These are phyloP conservation scores for Hemileccinum impolitum DNA, from an alignment of 768 basidiomycete genomes.

Conservation along the genomic window DNA sequence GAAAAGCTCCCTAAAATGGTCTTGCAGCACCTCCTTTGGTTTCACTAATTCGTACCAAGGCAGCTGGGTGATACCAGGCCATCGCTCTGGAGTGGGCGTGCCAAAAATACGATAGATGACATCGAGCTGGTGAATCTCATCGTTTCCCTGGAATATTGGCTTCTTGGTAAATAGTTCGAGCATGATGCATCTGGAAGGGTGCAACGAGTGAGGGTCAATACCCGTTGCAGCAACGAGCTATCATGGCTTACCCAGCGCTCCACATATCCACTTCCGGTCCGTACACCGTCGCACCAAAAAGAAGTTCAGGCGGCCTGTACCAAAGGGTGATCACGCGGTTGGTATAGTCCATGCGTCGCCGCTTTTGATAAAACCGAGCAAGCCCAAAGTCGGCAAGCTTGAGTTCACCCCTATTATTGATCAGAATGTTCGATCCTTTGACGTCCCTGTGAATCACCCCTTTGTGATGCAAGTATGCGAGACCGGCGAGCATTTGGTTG, in stretches of 20 bases:
- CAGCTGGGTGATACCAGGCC: constrained; percentile 77
- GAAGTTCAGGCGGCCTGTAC: constrained; percentile 94
- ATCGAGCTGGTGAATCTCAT: constrained; percentile 96
- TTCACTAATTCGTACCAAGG: constrained; percentile 99
- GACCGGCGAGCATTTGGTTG: constrained; percentile 90
- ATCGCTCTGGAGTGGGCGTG: constrained; percentile 77
- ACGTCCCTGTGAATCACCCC: constrained; percentile 98
- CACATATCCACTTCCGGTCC: constrained; percentile 99
- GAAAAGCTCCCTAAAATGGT: constrained; percentile 82
- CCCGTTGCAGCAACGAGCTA: neutral
- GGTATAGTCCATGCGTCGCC: constrained; percentile 90
- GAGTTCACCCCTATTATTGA: constrained; percentile 87
- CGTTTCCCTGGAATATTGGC: constrained; percentile 96
- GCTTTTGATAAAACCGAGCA: constrained; percentile 93
- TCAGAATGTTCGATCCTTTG: constrained; percentile 96
- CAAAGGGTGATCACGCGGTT: constrained; percentile 98
- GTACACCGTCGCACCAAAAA: constrained; percentile 95
- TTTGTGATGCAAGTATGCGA: constrained; percentile 93
- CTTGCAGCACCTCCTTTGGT: constrained; percentile 70
- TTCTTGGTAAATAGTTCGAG: constrained; percentile 94
- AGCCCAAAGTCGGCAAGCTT: constrained; percentile 98
- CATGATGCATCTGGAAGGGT: constrained; percentile 83
- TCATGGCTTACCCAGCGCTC: constrained; percentile 81
- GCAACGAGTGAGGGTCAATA: neutral
- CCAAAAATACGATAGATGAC: constrained; percentile 90